A percentile compares a stretch with the other conserved stretches of the same genome.
phyloP scores from a whole-genome alignment of 2,329 filamentous ascomycete species.

The Hypoxylon sp. region DNA sequence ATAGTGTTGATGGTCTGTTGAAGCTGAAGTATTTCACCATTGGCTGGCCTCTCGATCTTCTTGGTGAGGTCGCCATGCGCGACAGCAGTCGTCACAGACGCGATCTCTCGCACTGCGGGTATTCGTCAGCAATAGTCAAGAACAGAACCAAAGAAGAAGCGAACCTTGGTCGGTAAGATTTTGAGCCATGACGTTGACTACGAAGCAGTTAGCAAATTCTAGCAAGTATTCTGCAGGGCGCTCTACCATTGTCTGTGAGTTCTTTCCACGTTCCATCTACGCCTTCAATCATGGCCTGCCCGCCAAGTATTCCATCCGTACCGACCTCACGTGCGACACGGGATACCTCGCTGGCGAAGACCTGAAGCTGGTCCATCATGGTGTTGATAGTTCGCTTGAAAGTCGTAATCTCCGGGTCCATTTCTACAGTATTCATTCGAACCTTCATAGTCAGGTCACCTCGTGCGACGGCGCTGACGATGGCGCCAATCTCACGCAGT shows the following conservation, averaged over 20 bases:
- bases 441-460: conserved; percentile 98
- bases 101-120: conserved; percentile 80
- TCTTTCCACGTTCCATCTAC: conserved; percentile 99
- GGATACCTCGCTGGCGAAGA: conserved; percentile 96
- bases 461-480: conserved; percentile 94
- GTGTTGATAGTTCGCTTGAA: conserved; percentile 99
- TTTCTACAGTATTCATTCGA: conserved; percentile 93
- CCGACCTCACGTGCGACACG: conserved; percentile 95
- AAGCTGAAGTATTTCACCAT: conserved; percentile 84
- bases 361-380: conserved; percentile 98
- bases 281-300: conserved; percentile 92
- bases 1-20: conserved; percentile 92
- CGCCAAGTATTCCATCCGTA: conserved; percentile 93
- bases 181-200: conserved; percentile 86
- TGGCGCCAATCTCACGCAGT: conserved; percentile 94
- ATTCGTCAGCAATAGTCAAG: conserved; percentile 17
- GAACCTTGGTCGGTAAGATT: conserved; percentile 81
- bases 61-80: conserved; percentile 86
- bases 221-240: conserved; percentile 2
- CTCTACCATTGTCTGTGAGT: conserved; percentile 83
- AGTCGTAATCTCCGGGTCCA: conserved; percentile 97
- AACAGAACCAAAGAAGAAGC: conserved; percentile 23
- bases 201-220: conserved; percentile 45
- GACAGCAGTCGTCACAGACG: conserved; percentile 85
- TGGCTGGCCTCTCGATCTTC: conserved; percentile 84